phyloP scores from a whole-genome alignment of 1,284 basidiomycete species.

The Jaminaea rosea region DNA sequence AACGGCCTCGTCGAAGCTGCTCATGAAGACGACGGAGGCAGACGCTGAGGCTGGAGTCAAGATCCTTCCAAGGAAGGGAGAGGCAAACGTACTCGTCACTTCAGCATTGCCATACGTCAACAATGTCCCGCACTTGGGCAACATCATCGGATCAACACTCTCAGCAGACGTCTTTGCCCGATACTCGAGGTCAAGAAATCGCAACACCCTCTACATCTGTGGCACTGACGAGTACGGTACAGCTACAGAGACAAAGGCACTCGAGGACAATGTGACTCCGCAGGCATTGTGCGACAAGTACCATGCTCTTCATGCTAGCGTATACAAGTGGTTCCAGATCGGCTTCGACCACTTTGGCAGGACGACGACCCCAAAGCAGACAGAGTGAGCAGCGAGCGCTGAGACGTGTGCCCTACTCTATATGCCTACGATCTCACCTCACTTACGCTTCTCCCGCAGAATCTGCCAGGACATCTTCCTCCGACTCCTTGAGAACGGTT shows the following conservation, averaged over 20 bases:
- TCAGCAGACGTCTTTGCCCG: conserved; percentile 95
- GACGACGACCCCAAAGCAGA: conserved; percentile 82
- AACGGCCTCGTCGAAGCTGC: conserved; percentile 20
- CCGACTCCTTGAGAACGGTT: conserved; percentile 41
- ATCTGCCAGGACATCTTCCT: conserved; percentile 46
- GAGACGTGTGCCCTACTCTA: neutral
- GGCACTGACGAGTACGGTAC: conserved; percentile 99
- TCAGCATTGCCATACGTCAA: conserved; percentile 95
- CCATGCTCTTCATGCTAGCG: conserved; percentile 75
- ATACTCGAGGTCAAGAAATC: conserved; percentile 56
- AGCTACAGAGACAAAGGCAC: conserved; percentile 91
- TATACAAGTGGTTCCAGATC: conserved; percentile 86
- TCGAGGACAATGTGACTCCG: conserved; percentile 85
- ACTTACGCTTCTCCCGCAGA: neutral
- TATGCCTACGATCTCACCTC: neutral
- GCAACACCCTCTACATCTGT: conserved; percentile 65
- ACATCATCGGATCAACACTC: conserved; percentile 92
- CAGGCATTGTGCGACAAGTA: conserved; percentile 89
- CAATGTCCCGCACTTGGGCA: conserved; percentile 97
- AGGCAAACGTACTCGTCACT: conserved; percentile 64
- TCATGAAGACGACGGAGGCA: conserved; percentile 34
- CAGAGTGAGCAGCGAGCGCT: conserved; percentile 59
- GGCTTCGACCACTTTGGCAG: conserved; percentile 96
- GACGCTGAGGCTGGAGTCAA: conserved; percentile 20
- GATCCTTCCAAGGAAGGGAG: conserved; percentile 33